Percentiles rank a stretch among this genome's conserved stretches.
These are phyloP conservation scores for Aeminium ludgeri DNA, from an alignment of 495 filamentous ascomycete species.

Conservation along the genomic window DNA sequence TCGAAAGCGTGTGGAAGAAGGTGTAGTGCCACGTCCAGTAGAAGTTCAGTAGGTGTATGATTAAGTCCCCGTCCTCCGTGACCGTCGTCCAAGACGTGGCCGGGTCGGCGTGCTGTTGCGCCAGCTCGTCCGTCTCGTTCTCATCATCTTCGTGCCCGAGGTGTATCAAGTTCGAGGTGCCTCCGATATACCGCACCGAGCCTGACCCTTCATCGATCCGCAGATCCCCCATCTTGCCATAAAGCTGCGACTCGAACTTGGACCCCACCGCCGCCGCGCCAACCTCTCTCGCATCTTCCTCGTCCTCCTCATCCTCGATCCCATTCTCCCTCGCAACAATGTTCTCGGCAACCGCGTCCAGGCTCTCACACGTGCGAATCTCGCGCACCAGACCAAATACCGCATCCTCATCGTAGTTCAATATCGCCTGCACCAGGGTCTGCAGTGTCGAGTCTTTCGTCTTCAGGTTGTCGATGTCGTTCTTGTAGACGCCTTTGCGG, in stretches of 20 bases:
- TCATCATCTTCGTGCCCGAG: conserved; percentile 35
- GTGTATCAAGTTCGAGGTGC: conserved; percentile 86
- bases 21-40: conserved; percentile 98
- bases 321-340: conserved; percentile 44
- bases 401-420: conserved; percentile 75
- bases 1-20: conserved; percentile 89
- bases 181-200: conserved; percentile 80
- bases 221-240: conserved; percentile 85
- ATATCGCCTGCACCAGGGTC: conserved; percentile 77
- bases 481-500: conserved; percentile 74
- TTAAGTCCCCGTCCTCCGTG: conserved; percentile 58
- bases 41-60: conserved; percentile 84
- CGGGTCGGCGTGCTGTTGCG: conserved; percentile 39
- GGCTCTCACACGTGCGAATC: conserved; percentile 79
- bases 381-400: conserved; percentile 64
- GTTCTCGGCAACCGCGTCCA: conserved; percentile 76
- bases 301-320: conserved; percentile 23
- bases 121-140: conserved; percentile 27
- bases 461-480: conserved; percentile 69
- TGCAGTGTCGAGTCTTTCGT: conserved; percentile 78
- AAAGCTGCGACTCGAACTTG: conserved; percentile 70
- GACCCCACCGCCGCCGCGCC: conserved; percentile 30
- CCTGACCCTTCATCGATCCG: conserved; percentile 78
- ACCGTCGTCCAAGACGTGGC: conserved; percentile 76
- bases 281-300: conserved; percentile 19